These are phyloP conservation scores for Russula compacta DNA, from an alignment of 768 basidiomycete species.

Conservation along the genomic window DNA sequence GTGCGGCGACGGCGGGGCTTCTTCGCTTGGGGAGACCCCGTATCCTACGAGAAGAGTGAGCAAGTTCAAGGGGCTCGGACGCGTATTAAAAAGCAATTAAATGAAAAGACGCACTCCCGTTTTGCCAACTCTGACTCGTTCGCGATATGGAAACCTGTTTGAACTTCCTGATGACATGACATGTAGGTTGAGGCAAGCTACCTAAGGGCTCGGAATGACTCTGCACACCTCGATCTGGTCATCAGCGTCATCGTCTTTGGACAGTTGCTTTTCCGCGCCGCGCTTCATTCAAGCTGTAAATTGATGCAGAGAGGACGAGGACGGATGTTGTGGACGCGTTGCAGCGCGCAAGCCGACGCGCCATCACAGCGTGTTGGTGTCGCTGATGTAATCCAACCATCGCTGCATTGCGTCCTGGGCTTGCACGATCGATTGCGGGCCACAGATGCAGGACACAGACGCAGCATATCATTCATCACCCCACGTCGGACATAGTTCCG, in stretches of 20 bases:
- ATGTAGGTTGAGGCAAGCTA: not conserved
- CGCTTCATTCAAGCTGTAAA: constrained; percentile 48
- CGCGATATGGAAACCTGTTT: constrained; percentile 48
- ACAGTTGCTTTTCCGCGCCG: constrained; percentile 61
- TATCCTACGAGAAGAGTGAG: constrained; percentile 38
- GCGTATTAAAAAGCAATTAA: not conserved
- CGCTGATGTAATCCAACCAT: not conserved
- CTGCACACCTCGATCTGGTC: constrained; percentile 29
- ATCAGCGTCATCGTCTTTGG: constrained; percentile 43
- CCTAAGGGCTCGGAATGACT: not conserved
- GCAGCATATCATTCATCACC: not conserved
- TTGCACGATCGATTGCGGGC: too few species aligned
- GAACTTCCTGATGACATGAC: constrained; percentile 31
- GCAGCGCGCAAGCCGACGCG: not conserved
- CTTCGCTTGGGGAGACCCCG: constrained; percentile 49
- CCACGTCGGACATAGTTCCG: not conserved
- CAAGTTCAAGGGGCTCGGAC: not conserved
- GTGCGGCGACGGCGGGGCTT: constrained; percentile 19
- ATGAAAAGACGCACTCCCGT: constrained; percentile 41
- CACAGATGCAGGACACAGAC: too few species aligned
- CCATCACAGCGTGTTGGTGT: not conserved
- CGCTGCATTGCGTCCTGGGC: not conserved
- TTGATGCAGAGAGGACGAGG: not conserved
- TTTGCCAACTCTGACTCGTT: constrained; percentile 45
- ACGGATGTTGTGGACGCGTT: not conserved